phyloP scores from a whole-genome alignment of 2,329 filamentous ascomycete genomes.

The Cercospora sesami region DNA sequence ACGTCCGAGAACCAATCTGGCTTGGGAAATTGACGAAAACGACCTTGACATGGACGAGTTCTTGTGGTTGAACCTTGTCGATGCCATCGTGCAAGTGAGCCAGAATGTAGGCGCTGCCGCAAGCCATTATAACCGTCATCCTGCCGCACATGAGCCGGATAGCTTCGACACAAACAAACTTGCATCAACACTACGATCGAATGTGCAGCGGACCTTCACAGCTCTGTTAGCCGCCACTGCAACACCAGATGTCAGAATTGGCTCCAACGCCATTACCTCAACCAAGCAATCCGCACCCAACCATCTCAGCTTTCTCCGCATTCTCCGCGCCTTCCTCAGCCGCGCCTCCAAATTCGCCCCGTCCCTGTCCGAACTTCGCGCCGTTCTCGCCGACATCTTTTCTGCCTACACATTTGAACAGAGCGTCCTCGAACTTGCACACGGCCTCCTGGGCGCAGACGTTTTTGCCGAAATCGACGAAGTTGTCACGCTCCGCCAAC shows the following conservation, averaged over 20 bases:
- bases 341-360: constrained; percentile 79
- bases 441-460: constrained; percentile 82
- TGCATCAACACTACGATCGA: constrained; percentile 66
- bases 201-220: constrained; percentile 90
- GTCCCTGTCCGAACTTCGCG: constrained; percentile 80
- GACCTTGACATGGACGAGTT: constrained; percentile 62
- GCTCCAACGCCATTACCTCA: constrained; percentile 10
- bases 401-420: constrained; percentile 92
- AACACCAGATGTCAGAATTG: constrained; percentile 37
- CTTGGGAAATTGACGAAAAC: constrained; percentile 54
- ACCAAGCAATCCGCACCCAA: constrained; percentile 34
- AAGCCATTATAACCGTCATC: constrained; percentile 36
- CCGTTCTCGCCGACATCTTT: constrained; percentile 85
- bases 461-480: constrained; percentile 80
- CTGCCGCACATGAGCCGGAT: constrained; percentile 30
- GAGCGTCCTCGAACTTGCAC: constrained; percentile 80
- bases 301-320: constrained; percentile 76
- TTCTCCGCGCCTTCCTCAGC: constrained; percentile 83
- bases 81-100: constrained; percentile 58
- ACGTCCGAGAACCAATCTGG: constrained; percentile 40
- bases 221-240: constrained; percentile 78
- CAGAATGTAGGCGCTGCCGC: constrained; percentile 42
- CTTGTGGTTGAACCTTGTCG: constrained; percentile 66
- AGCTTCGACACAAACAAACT: constrained; percentile 61
- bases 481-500: constrained; percentile 71